Evolutionary conservation across 2,329 filamentous ascomycete genomes (phyloP).

Genomic region (Nemania bipapillata): DNA sequence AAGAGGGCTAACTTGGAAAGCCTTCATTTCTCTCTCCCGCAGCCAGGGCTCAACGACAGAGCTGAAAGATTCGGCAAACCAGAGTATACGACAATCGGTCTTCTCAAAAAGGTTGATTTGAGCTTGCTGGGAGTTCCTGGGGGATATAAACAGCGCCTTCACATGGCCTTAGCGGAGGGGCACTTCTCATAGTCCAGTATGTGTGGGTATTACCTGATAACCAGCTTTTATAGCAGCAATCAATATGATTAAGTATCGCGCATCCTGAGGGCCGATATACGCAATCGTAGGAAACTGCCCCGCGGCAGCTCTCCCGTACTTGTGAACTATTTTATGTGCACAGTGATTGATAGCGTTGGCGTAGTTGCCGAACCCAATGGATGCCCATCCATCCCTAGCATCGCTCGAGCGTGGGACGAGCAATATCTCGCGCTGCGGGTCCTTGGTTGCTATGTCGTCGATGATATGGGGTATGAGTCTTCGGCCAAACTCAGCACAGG

Average conservation of each 20-base stretch:
- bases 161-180: neutral
- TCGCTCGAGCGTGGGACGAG: constrained; percentile 49
- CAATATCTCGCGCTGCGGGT: constrained; percentile 51
- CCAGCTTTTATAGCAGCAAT: constrained; percentile 41
- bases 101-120: constrained; percentile 58
- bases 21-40: constrained; percentile 53
- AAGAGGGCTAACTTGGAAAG: constrained; percentile 49
- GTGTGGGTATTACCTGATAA: constrained; percentile 46
- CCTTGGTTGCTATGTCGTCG: constrained; percentile 51
- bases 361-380: constrained; percentile 50
- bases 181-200: constrained; percentile 24
- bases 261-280: constrained; percentile 55
- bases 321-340: constrained; percentile 50
- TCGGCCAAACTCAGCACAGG: constrained; percentile 20
- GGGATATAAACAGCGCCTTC: constrained; percentile 31
- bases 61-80: constrained; percentile 48
- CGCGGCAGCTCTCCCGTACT: constrained; percentile 41
- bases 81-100: constrained; percentile 56
- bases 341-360: constrained; percentile 54
- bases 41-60: constrained; percentile 53
- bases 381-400: constrained; percentile 53
- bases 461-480: constrained; percentile 54
- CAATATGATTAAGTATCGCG: constrained; percentile 37
- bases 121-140: constrained; percentile 49
- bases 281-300: constrained; percentile 53